A percentile compares a stretch with the other conserved stretches of the same genome.
Conservation (phyloP, 2,329 filamentous ascomycete species). For the Apiospora arundinis region DNA sequence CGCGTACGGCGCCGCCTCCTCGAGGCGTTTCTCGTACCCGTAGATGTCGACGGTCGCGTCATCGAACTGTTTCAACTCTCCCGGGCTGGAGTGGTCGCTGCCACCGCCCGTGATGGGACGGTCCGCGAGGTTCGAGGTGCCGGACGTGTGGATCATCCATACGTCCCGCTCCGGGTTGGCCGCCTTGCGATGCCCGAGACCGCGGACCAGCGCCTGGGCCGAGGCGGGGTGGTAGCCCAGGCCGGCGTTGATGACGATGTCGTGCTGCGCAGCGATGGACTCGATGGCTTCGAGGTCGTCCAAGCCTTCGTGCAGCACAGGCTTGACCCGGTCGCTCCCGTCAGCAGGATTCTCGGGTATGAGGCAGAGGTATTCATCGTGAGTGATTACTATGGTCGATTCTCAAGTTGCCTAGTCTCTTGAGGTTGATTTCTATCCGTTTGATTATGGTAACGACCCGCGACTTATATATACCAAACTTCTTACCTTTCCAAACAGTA, state of each 20-base stretch:
- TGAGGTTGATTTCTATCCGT: neutral
- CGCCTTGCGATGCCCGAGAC: too few relatives aligned
- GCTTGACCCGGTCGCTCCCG: constrained; percentile 27
- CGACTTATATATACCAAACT: neutral
- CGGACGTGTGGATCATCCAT: too few relatives aligned
- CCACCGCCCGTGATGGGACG: constrained; percentile 41
- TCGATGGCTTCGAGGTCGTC: constrained; percentile 36
- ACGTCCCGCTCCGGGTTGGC: too few relatives aligned
- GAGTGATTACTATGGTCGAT: neutral
- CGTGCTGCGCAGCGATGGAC: constrained; percentile 26
- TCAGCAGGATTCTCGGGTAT: neutral
- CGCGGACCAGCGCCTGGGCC: too few relatives aligned
- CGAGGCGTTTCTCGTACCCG: constrained; percentile 44
- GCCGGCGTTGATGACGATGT: too few relatives aligned
- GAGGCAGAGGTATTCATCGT: neutral
- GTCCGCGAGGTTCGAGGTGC: constrained; percentile 47
- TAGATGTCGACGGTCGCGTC: constrained; percentile 52
- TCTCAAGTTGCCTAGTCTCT: neutral
- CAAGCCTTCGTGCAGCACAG: constrained; percentile 32
- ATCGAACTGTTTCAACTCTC: constrained; percentile 39
- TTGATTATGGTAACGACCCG: neutral
- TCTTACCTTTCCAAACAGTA: too few relatives aligned
- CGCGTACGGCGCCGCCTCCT: constrained; percentile 44
- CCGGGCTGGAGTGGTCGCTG: neutral
- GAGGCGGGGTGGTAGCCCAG: too few relatives aligned